Base-by-base conservation (phyloP, 176 grass and related monocot genomes). In the Eleusine coracana region DNA sequence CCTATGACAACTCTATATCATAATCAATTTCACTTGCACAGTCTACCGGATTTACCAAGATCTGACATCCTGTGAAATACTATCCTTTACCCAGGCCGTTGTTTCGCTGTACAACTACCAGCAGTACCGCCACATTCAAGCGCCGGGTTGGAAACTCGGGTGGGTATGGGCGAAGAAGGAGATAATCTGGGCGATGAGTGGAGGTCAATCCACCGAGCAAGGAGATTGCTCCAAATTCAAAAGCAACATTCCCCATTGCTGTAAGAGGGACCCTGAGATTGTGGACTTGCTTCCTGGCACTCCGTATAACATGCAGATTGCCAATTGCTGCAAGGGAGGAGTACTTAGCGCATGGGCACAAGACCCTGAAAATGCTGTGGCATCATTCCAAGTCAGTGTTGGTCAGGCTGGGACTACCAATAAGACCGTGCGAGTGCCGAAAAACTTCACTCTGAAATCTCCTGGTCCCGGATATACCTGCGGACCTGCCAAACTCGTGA, bases 191-290 rank as follows among this genome's bases (percentile, higher is more conserved):
- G 69, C 60, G 6, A 93, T 97, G 91, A 25, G 68, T 8, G 94
- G 94, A 2, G 84, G 69, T n/a, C 94, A 97, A 68, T 71, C 94
- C 36, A 93, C 91, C 0, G 94, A 97, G 36, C 91, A 97, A 87
- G 94, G 94, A 2, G 91, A 97, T 16, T 97, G 94, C 89, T 97
- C 94, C 62, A 93, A 68, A 69, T 97, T 93, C 65, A 97, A 86
- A 81, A 49, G 11, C 12, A 83, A 77, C 45, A 69, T 83, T n/a
- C 94, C 94, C 27, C 94, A 97, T 71, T 93, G 94, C 74, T 97
- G 94, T 59, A 85, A 70, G 38, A 90, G 60, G 61, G 63, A 87
- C 45, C 90, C 93, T 2, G 89, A 92, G 69, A n/a, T 92, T 28
- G 90, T 95, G 45, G 90, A 92, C 81, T 71, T 95, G 49, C 88